Evolutionary conservation across 352 stramenopile species (phyloP), one percentile per base, ranked within the genome.

Genomic region (Phytophthora aleatoria): DNA sequence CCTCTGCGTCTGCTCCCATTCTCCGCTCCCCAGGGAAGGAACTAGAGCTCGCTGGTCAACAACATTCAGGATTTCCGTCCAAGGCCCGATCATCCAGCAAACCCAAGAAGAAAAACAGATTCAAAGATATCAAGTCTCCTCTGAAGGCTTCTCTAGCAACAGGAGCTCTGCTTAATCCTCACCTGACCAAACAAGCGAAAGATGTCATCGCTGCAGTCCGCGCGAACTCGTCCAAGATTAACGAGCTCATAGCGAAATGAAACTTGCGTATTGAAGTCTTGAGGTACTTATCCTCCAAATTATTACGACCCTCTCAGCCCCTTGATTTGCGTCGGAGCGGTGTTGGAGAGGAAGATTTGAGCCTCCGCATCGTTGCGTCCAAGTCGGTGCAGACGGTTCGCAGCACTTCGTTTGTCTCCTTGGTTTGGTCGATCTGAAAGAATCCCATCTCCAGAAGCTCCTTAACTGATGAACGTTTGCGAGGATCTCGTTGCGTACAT

Each of bases 161-260:
- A 12, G 61, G 53, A 15, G 51, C 64, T 13, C 44, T 89, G 16
- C 47, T 87, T 10, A 81, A 92, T 41, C 77, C 75, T 4, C 72
- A 89, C 7, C 81, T 90, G 12, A 77, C 77, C 11, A 53, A 63
- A 20, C 79, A 91, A 38, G 77, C 82, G 1, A 83, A 77, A 49
- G 76, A 93, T 41, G 68, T 90, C 28, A 69, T 93, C 30, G 65
- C 78, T 24, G 76, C 73, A 26, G 62, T 93, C 5, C 80, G 84
- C 3, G 62, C 77, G 33, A 93, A 93, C 53, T 73, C 82, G 16
- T 87, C 81, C 55, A 93, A 93, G 63, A 87, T 93, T 54, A 87
- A 87, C 45, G 80, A 90, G 2, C 71, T 93, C 30, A 89, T 92
- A 26, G 72, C 76, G 38, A 71, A 74, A 56, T 73, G 62, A 57